Evolutionary conservation across 257 asterid species (phyloP), one percentile per base, ranked within the genome.

Genomic region (Solanum chilense): DNA sequence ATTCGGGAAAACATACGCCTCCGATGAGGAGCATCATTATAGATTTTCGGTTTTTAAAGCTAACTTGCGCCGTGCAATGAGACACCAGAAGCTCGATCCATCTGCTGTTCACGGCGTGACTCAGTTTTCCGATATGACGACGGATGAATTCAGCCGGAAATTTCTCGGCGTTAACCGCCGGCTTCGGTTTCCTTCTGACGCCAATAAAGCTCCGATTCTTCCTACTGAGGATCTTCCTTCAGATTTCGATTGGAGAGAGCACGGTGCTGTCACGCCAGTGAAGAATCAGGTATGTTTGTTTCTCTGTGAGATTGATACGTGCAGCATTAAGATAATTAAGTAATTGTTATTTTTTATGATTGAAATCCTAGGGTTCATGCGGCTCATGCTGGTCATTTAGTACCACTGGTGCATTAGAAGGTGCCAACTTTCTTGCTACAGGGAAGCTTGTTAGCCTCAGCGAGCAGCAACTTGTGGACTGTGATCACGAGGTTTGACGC

Each of bases 381-480:
- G 99, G 99, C 42, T 94, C 99, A 23, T 94, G 98, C 93, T 96
- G 99, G 99, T 92, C 98, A 20, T 96, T 95, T 87, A 96, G 98
- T 90, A 90, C 98, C 35, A 93, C 98, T 0, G 99, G 99, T 84
- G 99, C 98, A 14, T 82, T 96, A 88, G 99, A 96, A 91, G 99
- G 98, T 86, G 97, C 99, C 87, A 92, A 95, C 84, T 96, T 82
- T 90, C 90, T 96, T 21, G 93, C 99, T 14, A 96, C 97, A 4
- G 98, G 99, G 90, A 93, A 92, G 62, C 94, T 96, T 69, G 96
- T 87, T 92, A 95, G 95, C 91, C 98, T 96, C 86, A 95, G 98
- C 87, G 98, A 96, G 93, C 99, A 96, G 84, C 99, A 96, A 91
- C 97, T 95, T 84, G 98, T 96, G 66, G 98, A 96, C 82, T 96